phyloP scores from a whole-genome alignment of 345 rosid genomes.

The Firmiana major region DNA sequence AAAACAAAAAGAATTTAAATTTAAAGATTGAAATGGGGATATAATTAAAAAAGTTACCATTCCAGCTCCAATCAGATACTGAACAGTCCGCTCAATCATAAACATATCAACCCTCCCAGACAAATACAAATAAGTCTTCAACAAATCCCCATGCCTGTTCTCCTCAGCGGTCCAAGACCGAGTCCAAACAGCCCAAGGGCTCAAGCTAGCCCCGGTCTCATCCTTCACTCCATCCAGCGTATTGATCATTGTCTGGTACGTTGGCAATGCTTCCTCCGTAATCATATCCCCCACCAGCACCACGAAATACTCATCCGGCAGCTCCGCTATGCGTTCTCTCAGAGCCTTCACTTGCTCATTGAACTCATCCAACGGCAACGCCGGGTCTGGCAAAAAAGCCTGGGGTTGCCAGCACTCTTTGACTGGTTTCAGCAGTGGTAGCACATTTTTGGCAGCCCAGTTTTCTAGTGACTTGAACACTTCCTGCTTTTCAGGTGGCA shows the following conservation, averaged over 20 bases:
- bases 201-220: slow-evolving; percentile 67
- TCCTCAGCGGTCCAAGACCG: slow-evolving; percentile 80
- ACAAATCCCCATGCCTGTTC: slow-evolving; percentile 75
- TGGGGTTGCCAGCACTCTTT: slow-evolving; percentile 73
- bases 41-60: slow-evolving; percentile 36
- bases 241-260: slow-evolving; percentile 68
- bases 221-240: slow-evolving; percentile 71
- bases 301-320: slow-evolving; percentile 67
- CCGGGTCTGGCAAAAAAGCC: slow-evolving; percentile 48
- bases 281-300: slow-evolving; percentile 85
- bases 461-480: slow-evolving; percentile 59
- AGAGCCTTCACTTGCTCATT: slow-evolving; percentile 51
- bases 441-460: slow-evolving; percentile 51
- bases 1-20: too few relatives aligned
- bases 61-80: slow-evolving; percentile 62
- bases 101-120: slow-evolving; percentile 81
- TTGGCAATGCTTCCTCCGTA: slow-evolving; percentile 78
- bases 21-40: too few relatives aligned
- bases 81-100: slow-evolving; percentile 57
- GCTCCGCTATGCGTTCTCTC: slow-evolving; percentile 45
- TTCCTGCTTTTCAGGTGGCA: slow-evolving; percentile 63
- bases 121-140: slow-evolving; percentile 49
- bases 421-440: slow-evolving; percentile 68
- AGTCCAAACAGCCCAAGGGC: slow-evolving; percentile 76
- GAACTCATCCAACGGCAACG: slow-evolving; percentile 39